Percentiles rank a stretch among this genome's conserved stretches.
These are phyloP conservation scores for Ustanciosporium gigantosporum DNA, from an alignment of 1,284 basidiomycete species.

Conservation along the genomic window DNA sequence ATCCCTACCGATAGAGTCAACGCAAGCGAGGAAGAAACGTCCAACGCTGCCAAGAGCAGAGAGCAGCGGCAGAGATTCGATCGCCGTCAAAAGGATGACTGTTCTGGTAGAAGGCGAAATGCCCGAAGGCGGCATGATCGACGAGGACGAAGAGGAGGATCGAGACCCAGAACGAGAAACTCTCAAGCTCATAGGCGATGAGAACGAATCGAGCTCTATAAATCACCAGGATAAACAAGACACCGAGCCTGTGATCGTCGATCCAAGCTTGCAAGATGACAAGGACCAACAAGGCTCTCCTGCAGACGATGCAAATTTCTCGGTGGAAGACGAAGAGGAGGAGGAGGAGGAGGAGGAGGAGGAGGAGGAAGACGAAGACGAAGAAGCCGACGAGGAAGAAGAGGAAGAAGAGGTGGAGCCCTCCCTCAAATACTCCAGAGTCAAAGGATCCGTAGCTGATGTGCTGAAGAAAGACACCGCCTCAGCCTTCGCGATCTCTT, in stretches of 20 bases:
- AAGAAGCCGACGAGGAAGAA: conserved; percentile 11
- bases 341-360: conserved; percentile 5
- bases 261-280: not conserved
- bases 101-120: conserved; percentile 49
- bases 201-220: not conserved
- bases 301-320: not conserved
- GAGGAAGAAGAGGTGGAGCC: conserved; percentile 46
- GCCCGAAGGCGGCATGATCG: conserved; percentile 30
- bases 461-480: conserved; percentile 79
- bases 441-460: conserved; percentile 75
- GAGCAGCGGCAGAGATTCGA: conserved; percentile 12
- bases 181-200: not conserved
- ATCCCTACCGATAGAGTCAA: conserved; percentile 12
- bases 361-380: conserved; percentile 19
- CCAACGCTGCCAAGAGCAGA: conserved; percentile 7
- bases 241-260: not conserved
- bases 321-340: conserved; percentile 1
- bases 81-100: conserved; percentile 41
- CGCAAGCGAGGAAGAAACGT: conserved; percentile 20
- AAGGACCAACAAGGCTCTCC: not conserved
- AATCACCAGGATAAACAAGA: not conserved
- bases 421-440: conserved; percentile 83
- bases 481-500: conserved; percentile 67
- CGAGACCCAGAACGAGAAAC: conserved; percentile 29
- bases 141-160: conserved; percentile 3